Evolutionary conservation across 306 rosid species (phyloP).

Genomic region (Pterocarpus santalinus): DNA sequence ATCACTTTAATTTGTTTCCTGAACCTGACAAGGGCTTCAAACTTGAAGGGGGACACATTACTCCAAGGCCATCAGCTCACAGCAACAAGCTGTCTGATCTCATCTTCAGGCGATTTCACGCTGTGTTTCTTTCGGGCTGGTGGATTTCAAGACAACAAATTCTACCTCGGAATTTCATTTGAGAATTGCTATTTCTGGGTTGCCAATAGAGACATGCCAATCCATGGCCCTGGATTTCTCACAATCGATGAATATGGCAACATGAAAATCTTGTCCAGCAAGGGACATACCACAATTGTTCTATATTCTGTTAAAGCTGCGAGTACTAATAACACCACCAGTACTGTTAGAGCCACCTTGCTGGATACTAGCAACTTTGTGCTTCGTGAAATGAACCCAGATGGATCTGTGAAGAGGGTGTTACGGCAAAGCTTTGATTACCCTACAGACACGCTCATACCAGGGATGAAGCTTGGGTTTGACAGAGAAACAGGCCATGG

Average conservation of each 20-base stretch:
- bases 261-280: constrained; percentile 10
- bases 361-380: constrained; percentile 18
- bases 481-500: not conserved
- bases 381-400: not conserved
- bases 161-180: constrained; percentile 18
- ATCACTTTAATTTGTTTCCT: constrained; percentile 3
- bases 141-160: not conserved
- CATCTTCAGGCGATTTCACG: not conserved
- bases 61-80: constrained; percentile 10
- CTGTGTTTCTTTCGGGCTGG: constrained; percentile 33
- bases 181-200: not conserved
- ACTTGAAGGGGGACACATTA: constrained; percentile 19
- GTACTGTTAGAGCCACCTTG: not conserved
- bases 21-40: not conserved
- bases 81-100: not conserved
- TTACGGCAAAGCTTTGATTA: constrained; percentile 3
- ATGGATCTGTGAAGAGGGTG: not conserved
- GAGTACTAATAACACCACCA: too few relatives aligned
- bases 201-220: constrained; percentile 34
- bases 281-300: not conserved
- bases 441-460: constrained; percentile 31
- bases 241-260: constrained; percentile 21
- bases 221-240: constrained; percentile 31
- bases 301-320: not conserved
- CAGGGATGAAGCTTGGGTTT: constrained; percentile 26